phyloP scores from a whole-genome alignment of 306 rosid species.

The Gleditsia sinensis region DNA sequence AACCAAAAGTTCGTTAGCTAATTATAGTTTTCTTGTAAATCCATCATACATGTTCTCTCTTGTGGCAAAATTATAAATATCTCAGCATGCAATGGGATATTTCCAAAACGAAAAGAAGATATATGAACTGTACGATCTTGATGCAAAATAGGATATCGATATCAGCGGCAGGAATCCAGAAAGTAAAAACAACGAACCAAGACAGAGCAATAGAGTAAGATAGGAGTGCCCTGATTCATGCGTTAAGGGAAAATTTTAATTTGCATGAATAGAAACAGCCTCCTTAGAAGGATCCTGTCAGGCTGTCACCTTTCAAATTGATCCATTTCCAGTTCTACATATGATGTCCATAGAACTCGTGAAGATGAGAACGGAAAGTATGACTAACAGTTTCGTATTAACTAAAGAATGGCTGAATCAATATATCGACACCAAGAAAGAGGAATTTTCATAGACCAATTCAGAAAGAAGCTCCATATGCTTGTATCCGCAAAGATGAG shows the following conservation, averaged over 20 bases:
- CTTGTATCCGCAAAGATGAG: neutral
- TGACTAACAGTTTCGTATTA: neutral
- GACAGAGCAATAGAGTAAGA: neutral
- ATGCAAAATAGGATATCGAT: neutral
- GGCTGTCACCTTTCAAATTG: neutral
- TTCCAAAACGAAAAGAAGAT: neutral
- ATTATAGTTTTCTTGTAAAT: neutral
- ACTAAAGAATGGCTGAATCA: neutral
- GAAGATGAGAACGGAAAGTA: constrained; percentile 1
- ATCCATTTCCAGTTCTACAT: constrained; percentile 5
- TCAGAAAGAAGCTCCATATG: neutral
- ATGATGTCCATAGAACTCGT: neutral
- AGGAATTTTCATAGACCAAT: neutral
- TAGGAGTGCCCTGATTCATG: neutral
- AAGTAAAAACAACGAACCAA: neutral
- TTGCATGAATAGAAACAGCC: neutral
- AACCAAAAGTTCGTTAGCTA: neutral
- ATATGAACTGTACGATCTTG: neutral
- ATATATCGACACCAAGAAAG: neutral
- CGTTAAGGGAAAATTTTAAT: neutral
- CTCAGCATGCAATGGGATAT: neutral
- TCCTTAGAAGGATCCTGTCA: neutral
- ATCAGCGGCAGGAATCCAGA: neutral
- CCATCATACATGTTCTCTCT: neutral
- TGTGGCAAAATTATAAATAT: constrained; percentile 1